Base-by-base conservation (phyloP, 495 filamentous ascomycete genomes). In the Viridothelium virens region DNA sequence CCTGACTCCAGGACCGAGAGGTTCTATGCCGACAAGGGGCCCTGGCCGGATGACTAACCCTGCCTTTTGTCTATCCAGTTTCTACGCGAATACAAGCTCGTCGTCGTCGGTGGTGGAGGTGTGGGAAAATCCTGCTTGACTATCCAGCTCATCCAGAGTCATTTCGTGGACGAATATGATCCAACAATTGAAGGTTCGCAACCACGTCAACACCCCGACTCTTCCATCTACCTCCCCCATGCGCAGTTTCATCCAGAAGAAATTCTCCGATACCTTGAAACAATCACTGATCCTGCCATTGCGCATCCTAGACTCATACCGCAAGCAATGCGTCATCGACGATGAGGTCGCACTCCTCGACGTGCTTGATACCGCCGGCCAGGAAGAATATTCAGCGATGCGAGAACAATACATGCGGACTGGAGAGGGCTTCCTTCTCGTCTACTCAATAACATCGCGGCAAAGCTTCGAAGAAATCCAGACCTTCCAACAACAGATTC, bases 331-430 rank as follows among this genome's bases (percentile, higher is more conserved):
- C 76, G 87, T 95, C 65, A 95, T 98, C 77, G 94, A 98, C 76
- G 94, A 97, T 72, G 94, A 97, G 77, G 91, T 97, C 69, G 95
- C 94, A 53, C 85, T 97, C 64, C 87, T 98, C 74, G 94, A 98
- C 76, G 93, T 98, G 64, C 87, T 98, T 72, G 94, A 98, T 77
- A 98, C 94, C 61, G 94, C 94, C 64, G 94, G 94, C 64, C 94
- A 98, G 79, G 94, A 98, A 78, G 94, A 98, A 79, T 98, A 98
- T 81, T 96, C 92, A 46, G 94, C 94, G 63, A 98, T 98, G 94
- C 86, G 94, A 69, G 94, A 98, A 81, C 94, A 98, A 81, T 98
- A 98, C 83, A 98, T 98, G 94, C 89, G 94, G 71, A 98, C 95
- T 44, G 94, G 94, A 74, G 94, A 98, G 80, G 94, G 94, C 53